Percentiles rank a stretch among this genome's conserved stretches.
phyloP scores from a whole-genome alignment of 2,329 filamentous ascomycete species.

The Penicillium palitans region DNA sequence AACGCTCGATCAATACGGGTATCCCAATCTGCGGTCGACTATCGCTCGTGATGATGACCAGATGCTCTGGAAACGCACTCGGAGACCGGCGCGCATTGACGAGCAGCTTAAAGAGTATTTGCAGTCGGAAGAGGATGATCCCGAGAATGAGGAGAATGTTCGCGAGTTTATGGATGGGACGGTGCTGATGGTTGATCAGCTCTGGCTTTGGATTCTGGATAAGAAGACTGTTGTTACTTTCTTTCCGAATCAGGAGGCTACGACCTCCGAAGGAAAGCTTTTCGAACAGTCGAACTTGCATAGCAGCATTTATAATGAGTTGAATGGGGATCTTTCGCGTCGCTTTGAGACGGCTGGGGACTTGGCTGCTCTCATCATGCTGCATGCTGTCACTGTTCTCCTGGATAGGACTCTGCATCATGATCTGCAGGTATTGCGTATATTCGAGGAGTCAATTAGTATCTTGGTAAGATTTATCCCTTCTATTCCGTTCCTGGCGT shows the following conservation, averaged over 20 bases:
- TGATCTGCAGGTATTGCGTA: conserved; percentile 63
- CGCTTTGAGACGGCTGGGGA: conserved; percentile 63
- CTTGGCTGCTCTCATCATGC: conserved; percentile 61
- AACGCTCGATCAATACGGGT: conserved; percentile 64
- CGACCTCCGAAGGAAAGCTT: conserved; percentile 36
- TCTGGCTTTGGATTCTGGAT: conserved; percentile 57
- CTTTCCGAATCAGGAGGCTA: conserved; percentile 38
- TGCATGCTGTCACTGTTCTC: conserved; percentile 63
- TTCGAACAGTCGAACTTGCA: conserved; percentile 57
- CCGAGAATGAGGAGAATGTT: conserved; percentile 9
- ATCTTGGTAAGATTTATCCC: conserved; percentile 51
- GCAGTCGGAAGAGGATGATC: conserved; percentile 13
- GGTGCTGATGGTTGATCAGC: conserved; percentile 68
- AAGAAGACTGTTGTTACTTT: conserved; percentile 37
- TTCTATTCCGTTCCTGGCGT: not conserved
- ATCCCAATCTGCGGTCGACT: conserved; percentile 62
- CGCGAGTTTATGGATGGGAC: conserved; percentile 35
- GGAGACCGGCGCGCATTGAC: conserved; percentile 49
- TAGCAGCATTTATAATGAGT: conserved; percentile 65
- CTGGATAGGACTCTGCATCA: conserved; percentile 61
- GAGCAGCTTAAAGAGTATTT: conserved; percentile 49
- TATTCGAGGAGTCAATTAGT: conserved; percentile 67
- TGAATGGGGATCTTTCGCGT: conserved; percentile 64
- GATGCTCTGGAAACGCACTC: conserved; percentile 65
- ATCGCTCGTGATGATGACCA: conserved; percentile 64